A percentile compares a stretch with the other conserved stretches of the same genome.
phyloP scores from a whole-genome alignment of 2,329 filamentous ascomycete genomes.

The Penicillium sp. region DNA sequence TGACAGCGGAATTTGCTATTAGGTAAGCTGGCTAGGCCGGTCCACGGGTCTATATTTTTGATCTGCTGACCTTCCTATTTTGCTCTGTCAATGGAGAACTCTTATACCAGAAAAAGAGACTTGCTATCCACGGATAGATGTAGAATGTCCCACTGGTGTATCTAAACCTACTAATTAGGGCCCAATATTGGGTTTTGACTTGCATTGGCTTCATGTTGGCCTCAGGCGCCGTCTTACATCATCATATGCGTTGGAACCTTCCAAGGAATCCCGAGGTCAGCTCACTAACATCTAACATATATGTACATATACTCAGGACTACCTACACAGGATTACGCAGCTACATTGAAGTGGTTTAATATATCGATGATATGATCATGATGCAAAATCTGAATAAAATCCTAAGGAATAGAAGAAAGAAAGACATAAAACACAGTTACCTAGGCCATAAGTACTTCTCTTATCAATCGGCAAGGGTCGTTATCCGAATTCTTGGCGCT shows the following conservation, averaged over 20 bases:
- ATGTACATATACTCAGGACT: background rate
- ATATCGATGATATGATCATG: background rate
- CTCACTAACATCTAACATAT: background rate
- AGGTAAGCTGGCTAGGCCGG: constrained; percentile 5
- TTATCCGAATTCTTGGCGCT: constrained; percentile 6
- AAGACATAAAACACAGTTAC: background rate
- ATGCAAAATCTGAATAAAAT: background rate
- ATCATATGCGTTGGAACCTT: background rate
- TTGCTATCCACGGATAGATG: background rate
- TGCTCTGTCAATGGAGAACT: background rate
- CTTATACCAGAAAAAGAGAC: background rate
- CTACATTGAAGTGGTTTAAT: background rate
- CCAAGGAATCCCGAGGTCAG: background rate
- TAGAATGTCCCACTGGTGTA: background rate
- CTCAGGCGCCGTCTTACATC: background rate
- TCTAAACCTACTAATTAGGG: background rate
- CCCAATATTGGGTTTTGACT: background rate
- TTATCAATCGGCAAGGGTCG: constrained; percentile 4
- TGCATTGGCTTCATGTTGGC: background rate
- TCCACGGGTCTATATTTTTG: background rate
- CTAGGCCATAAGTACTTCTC: background rate
- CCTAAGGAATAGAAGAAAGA: background rate
- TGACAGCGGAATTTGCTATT: background rate
- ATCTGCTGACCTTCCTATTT: constrained; percentile 5
- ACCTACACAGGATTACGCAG: background rate